Conservation (phyloP, 345 rosid species). For the Eucalyptus camaldulensis region DNA sequence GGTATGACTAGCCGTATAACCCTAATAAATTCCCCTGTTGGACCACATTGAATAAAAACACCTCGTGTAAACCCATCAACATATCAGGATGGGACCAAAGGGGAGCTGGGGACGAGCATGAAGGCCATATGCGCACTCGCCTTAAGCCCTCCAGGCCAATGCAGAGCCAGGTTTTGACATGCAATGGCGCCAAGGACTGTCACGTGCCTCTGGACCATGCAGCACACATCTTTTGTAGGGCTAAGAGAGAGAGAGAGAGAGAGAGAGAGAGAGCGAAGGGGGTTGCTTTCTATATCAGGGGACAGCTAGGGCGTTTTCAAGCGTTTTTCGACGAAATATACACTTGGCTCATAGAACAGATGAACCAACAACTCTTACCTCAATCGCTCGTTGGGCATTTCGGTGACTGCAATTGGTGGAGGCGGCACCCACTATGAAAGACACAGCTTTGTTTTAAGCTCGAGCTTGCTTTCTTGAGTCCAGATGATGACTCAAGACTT, state of each 20-base stretch:
- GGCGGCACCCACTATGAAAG: neutral
- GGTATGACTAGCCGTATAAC: neutral
- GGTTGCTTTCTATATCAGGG: neutral
- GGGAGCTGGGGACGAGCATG: neutral
- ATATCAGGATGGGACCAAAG: conserved; percentile 19
- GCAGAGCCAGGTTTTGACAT: neutral
- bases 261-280: neutral
- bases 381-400: neutral
- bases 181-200: neutral
- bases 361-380: neutral
- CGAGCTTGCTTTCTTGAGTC: neutral
- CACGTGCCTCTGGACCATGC: conserved; percentile 37
- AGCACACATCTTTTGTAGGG: neutral
- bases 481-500: neutral
- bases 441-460: neutral
- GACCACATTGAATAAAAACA: conserved; percentile 27
- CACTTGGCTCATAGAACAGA: neutral
- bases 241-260: neutral
- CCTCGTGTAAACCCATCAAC: neutral
- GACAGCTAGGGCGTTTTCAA: neutral
- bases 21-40: neutral
- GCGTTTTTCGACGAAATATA: neutral
- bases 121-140: conserved; percentile 2
- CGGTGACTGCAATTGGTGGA: neutral
- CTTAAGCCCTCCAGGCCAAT: neutral